Evolutionary conservation across 306 rosid genomes (phyloP), one percentile per base, ranked within the genome.

Genomic region (Medicago ruthenica): DNA sequence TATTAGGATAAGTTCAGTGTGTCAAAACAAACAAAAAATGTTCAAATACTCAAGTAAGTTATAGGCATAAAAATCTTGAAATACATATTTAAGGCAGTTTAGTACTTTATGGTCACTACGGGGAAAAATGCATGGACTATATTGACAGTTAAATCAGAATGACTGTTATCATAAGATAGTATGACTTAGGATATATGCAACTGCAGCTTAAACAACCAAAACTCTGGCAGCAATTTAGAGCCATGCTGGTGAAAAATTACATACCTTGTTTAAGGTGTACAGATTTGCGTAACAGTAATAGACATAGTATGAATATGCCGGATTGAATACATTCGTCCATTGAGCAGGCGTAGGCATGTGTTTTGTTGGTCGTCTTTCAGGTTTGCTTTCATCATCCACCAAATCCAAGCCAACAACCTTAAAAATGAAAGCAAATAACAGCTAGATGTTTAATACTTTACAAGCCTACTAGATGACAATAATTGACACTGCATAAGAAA

Each of bases 341-440:
- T 95, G 97, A 65, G 90, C 89, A 74, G 98, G 98, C 4, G 97
- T 95, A 10, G 93, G 98, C 98, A 95, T 95, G 89, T 95, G 98
- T 80, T 91, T 93, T 73, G 98, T 93, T 7, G 98, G 97, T n/a
- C 98, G 96, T 67, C 98, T 87, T 87, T 93, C 97, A 62, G 98
- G 97, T 78, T 93, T 91, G 88, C 89, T 93, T 79, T 93, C 98
- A 69, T 93, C 98, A 67, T 93, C 98, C 80, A 93, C 98, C 87
- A 93, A 87, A 86, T 93, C 98, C 84, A 91, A 83, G 62, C 98
- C 98, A 70, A 93, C 98, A 71, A 93, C 96, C 98, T 93, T 68
- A 68, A 86, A 51, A 61, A 74, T 74, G 57, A 67, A 68, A 76
- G 39, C 37, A 76, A 55, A 34, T 42, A 75, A 59, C 58, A 24